phyloP scores from a whole-genome alignment of 192 early-diverging fungal genomes.

The Polychytrium aggregatum region DNA sequence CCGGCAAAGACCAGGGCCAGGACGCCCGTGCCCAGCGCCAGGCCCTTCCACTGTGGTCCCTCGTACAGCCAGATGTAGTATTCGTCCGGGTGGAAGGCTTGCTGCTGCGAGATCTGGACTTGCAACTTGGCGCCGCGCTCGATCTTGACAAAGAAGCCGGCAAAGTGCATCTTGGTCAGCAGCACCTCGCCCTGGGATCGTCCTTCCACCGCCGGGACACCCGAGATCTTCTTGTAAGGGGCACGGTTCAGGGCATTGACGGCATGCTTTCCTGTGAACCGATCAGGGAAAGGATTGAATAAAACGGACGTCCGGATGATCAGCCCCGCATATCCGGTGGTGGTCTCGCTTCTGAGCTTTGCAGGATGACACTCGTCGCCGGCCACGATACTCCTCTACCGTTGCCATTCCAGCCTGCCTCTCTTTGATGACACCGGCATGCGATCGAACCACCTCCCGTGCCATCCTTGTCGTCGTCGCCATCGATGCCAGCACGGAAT shows the following conservation, averaged over 20 bases:
- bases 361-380: too few relatives aligned
- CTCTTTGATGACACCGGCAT: too few relatives aligned
- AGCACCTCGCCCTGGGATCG: constrained; percentile 51
- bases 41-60: constrained; percentile 67
- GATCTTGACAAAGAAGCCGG: constrained; percentile 69
- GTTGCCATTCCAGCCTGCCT: too few relatives aligned
- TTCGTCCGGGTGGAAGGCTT: constrained; percentile 68
- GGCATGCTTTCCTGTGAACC: constrained; percentile 47
- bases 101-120: constrained; percentile 38
- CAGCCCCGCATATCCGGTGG: too few relatives aligned
- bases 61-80: constrained; percentile 94
- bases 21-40: constrained; percentile 68
- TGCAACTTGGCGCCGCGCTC: constrained; percentile 33
- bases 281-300: background rate
- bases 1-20: constrained; percentile 74
- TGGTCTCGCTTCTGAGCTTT: too few relatives aligned
- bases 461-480: too few relatives aligned
- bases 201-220: constrained; percentile 38
- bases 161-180: constrained; percentile 50
- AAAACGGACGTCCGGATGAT: too few relatives aligned
- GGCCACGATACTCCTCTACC: too few relatives aligned
- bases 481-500: too few relatives aligned
- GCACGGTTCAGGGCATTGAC: constrained; percentile 52
- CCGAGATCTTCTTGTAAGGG: constrained; percentile 28
- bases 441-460: too few relatives aligned